Conservation (phyloP, 2,329 filamentous ascomycete genomes). For the Penicillium glabrum region DNA sequence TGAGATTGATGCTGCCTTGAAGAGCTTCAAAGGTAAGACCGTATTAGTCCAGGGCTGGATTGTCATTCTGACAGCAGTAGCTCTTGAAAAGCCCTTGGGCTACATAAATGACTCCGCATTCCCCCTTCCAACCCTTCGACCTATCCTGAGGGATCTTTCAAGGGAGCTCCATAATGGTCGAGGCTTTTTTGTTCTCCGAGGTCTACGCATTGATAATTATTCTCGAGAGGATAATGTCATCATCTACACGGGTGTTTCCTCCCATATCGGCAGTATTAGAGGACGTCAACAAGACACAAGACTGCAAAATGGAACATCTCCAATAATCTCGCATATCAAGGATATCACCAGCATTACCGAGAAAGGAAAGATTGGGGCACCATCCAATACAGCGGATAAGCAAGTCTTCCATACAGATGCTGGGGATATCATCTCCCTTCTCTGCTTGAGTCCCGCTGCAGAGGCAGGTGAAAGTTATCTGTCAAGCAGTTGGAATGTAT, state of each 20-base stretch:
- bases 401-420: constrained; percentile 58
- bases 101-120: constrained; percentile 49
- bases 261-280: constrained; percentile 40
- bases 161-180: constrained; percentile 40
- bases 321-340: constrained; percentile 62
- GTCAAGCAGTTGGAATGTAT: constrained; percentile 54
- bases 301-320: constrained; percentile 26
- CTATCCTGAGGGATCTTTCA: constrained; percentile 33
- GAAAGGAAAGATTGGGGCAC: constrained; percentile 14
- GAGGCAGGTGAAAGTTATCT: constrained; percentile 55
- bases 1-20: constrained; percentile 45
- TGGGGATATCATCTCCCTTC: constrained; percentile 55
- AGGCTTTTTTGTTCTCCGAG: constrained; percentile 48
- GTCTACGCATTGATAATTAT: constrained; percentile 39
- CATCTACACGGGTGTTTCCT: constrained; percentile 45
- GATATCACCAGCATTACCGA: constrained; percentile 47
- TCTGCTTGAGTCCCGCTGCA: constrained; percentile 47
- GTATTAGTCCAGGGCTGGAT: neutral
- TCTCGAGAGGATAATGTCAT: constrained; percentile 35
- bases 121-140: constrained; percentile 38
- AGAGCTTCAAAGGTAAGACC: constrained; percentile 41
- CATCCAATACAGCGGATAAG: constrained; percentile 28
- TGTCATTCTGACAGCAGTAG: constrained; percentile 21
- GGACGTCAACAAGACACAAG: constrained; percentile 43
- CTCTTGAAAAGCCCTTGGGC: constrained; percentile 26